phyloP scores from a whole-genome alignment of 192 early-diverging fungal genomes.

The Obelidium mucronatum region DNA sequence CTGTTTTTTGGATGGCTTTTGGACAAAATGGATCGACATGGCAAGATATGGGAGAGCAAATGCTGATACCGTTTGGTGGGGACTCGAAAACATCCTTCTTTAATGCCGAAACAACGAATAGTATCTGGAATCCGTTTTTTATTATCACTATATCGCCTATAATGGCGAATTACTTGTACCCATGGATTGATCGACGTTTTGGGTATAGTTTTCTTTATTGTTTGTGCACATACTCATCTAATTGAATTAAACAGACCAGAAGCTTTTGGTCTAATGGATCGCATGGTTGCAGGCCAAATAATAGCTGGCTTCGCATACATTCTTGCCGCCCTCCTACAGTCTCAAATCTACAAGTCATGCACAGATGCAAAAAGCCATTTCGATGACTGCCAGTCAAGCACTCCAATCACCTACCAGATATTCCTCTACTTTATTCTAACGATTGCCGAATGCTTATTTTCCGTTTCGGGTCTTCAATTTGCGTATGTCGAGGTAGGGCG shows the following conservation, averaged over 20 bases:
- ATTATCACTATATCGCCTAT: conserved; percentile 62
- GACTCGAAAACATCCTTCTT: conserved; percentile 11
- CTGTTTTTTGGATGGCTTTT: conserved; percentile 55
- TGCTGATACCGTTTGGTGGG: conserved; percentile 29
- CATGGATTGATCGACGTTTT: conserved; percentile 51
- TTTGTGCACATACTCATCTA: background rate
- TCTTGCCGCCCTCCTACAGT: conserved; percentile 41
- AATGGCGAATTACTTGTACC: conserved; percentile 62
- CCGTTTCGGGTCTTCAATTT: conserved; percentile 68
- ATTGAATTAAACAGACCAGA: background rate
- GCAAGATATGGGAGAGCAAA: conserved; percentile 44
- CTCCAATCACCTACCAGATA: conserved; percentile 2
- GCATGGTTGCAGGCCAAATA: conserved; percentile 64
- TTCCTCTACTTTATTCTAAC: conserved; percentile 59
- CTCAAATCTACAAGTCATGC: conserved; percentile 36
- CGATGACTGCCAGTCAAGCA: conserved; percentile 7
- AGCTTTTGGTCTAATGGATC: conserved; percentile 51
- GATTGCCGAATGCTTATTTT: conserved; percentile 65
- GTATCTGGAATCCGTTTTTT: conserved; percentile 56
- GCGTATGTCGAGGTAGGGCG: conserved; percentile 67
- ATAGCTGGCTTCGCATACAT: conserved; percentile 57
- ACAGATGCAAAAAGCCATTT: background rate
- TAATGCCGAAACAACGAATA: conserved; percentile 38
- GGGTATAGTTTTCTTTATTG: background rate
- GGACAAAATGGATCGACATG: conserved; percentile 48